These are phyloP conservation scores for Cyclocybe cylindracea DNA, from an alignment of 768 basidiomycete species.

Conservation along the genomic window DNA sequence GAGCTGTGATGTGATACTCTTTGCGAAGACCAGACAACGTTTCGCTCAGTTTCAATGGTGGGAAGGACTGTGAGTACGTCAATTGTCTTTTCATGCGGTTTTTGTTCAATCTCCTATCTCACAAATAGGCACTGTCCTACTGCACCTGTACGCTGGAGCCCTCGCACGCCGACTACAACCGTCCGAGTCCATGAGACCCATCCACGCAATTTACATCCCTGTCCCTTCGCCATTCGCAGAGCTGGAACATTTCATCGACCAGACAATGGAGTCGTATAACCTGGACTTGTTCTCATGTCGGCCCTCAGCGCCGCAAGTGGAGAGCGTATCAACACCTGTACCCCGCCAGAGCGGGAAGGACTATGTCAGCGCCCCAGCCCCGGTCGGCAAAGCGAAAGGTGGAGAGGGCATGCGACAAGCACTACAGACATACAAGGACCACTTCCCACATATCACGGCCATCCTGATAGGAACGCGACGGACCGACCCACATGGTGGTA, in stretches of 20 bases:
- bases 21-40: slow-evolving; percentile 59
- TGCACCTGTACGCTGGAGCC: slow-evolving; percentile 83
- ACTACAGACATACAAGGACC: slow-evolving; percentile 68
- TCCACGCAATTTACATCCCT: slow-evolving; percentile 83
- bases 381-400: slow-evolving; percentile 57
- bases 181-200: slow-evolving; percentile 41
- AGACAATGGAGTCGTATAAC: slow-evolving; percentile 60
- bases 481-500: slow-evolving; percentile 93
- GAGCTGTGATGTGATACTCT: slow-evolving; percentile 16
- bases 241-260: slow-evolving; percentile 82
- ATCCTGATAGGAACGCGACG: slow-evolving; percentile 89
- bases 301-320: slow-evolving; percentile 44
- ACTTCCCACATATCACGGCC: slow-evolving; percentile 68
- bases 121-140: slow-evolving; percentile 82
- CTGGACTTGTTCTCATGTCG: slow-evolving; percentile 72
- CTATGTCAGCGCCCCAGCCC: slow-evolving; percentile 26
- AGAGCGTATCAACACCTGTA: slow-evolving; percentile 45
- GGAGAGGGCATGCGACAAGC: slow-evolving; percentile 80
- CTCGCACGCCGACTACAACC: slow-evolving; percentile 48
- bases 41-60: slow-evolving; percentile 96
- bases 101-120: neutral
- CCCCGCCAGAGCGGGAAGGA: slow-evolving; percentile 19
- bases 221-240: slow-evolving; percentile 84
- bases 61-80: slow-evolving; percentile 87
- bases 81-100: too few relatives aligned